These are phyloP conservation scores for Sugiyamaella sp. DNA, from an alignment of 1,139 yeast genomes.

Conservation along the genomic window DNA sequence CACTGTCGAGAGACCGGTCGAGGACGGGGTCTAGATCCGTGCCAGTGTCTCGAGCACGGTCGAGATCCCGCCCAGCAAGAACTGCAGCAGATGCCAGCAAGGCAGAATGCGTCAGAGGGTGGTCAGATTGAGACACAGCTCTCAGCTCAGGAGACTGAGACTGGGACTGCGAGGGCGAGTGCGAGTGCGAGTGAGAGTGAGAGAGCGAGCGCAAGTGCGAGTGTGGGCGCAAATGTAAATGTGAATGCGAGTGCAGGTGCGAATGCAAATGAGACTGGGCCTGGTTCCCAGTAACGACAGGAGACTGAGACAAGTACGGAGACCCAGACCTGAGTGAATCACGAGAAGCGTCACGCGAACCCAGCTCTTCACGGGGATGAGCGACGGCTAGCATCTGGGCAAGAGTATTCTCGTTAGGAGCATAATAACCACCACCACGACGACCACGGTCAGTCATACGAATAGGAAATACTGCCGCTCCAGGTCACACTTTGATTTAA, in stretches of 20 bases:
- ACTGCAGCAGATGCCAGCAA: constrained; percentile 1
- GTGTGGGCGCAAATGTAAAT: not conserved
- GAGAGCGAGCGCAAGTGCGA: not conserved
- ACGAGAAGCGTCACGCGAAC: not conserved
- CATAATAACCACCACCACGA: not conserved
- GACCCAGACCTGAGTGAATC: not conserved
- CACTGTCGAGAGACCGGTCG: too few relatives aligned
- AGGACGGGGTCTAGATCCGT: not conserved
- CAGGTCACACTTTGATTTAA: too few relatives aligned
- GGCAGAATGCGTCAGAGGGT: too few relatives aligned
- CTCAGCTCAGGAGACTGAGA: not conserved
- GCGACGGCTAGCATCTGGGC: constrained; percentile 14
- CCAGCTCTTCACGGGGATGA: constrained; percentile 3
- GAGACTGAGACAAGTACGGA: not conserved
- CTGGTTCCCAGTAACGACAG: not conserved
- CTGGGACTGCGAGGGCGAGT: not conserved
- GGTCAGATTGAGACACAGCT: too few relatives aligned
- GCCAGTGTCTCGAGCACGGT: not conserved
- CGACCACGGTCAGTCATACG: constrained; percentile 1
- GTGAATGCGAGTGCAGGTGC: not conserved
- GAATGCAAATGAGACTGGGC: not conserved
- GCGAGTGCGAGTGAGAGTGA: not conserved
- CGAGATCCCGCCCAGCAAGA: not conserved
- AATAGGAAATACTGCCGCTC: constrained; percentile 1
- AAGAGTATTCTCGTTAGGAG: constrained; percentile 6